phyloP scores from a whole-genome alignment of 495 filamentous ascomycete genomes.

The Xylaria castorea region DNA sequence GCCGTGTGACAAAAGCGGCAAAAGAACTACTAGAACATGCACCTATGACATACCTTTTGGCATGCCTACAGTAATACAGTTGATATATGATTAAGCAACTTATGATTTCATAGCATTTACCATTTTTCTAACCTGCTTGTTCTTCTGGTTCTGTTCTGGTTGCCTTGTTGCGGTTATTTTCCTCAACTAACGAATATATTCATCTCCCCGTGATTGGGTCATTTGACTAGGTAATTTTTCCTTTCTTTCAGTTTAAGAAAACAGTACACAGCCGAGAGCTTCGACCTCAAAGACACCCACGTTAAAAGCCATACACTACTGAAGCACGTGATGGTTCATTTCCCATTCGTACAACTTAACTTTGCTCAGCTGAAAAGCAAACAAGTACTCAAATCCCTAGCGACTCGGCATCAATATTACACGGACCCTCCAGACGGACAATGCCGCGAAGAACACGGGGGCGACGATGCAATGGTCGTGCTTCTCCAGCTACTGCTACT shows the following conservation, averaged over 20 bases:
- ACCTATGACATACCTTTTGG: background rate
- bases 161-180: background rate
- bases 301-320: background rate
- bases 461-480: background rate
- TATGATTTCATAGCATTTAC: background rate
- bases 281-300: background rate
- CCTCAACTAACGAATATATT: too few relatives aligned
- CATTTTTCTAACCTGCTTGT: background rate
- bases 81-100: background rate
- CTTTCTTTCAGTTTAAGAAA: background rate
- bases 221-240: background rate
- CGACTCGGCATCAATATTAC: background rate
- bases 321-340: background rate
- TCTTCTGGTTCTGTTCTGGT: background rate
- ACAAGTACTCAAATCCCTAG: background rate
- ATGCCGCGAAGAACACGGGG: background rate
- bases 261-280: background rate
- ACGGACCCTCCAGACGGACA: background rate
- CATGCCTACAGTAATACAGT: background rate
- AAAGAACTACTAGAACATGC: background rate
- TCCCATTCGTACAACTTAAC: background rate
- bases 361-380: background rate
- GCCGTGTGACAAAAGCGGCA: conserved; percentile 23
- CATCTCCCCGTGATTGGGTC: background rate
- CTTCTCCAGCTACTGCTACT: background rate